Evolutionary conservation across 805 yeast species (phyloP).

Genomic region (Isabelozyma gotoi): DNA sequence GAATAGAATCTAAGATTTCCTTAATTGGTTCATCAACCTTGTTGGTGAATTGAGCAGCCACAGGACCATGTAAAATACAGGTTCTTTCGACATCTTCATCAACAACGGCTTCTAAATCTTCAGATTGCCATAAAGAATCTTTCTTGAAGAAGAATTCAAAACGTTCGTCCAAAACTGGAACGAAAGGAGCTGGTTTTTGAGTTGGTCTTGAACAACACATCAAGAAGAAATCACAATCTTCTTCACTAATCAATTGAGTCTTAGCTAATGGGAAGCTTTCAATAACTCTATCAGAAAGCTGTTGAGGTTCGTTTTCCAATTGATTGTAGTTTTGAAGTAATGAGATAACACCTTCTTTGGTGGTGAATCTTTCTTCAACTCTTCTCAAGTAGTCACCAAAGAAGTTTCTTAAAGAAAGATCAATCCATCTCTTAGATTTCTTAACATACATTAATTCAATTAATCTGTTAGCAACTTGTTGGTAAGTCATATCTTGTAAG

Average conservation of each 20-base stretch:
- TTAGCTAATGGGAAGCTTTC: slow-evolving; percentile 70
- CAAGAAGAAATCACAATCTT: slow-evolving; percentile 92
- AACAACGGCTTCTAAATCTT: slow-evolving; percentile 92
- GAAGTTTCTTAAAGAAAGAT: slow-evolving; percentile 79
- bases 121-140: slow-evolving; percentile 99
- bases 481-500: slow-evolving; percentile 92
- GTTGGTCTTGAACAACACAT: slow-evolving; percentile 75
- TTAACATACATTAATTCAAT: slow-evolving; percentile 86
- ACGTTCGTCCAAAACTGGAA: slow-evolving; percentile 91
- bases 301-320: slow-evolving; percentile 62
- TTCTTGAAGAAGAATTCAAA: slow-evolving; percentile 96
- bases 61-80: slow-evolving; percentile 99
- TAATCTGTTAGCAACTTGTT: slow-evolving; percentile 82
- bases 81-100: slow-evolving; percentile 97
- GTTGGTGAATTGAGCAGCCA: slow-evolving; percentile 90
- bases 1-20: slow-evolving; percentile 83
- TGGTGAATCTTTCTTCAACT: slow-evolving; percentile 93
- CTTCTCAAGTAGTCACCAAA: slow-evolving; percentile 86
- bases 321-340: slow-evolving; percentile 71
- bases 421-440: slow-evolving; percentile 84
- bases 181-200: slow-evolving; percentile 98
- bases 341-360: slow-evolving; percentile 52
- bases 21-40: slow-evolving; percentile 90
- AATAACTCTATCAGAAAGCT: slow-evolving; percentile 59
- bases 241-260: slow-evolving; percentile 85